A percentile compares a stretch with the other conserved stretches of the same genome.
These are phyloP conservation scores for Diospyros lotus DNA, from an alignment of 148 eudicot species.

Conservation along the genomic window DNA sequence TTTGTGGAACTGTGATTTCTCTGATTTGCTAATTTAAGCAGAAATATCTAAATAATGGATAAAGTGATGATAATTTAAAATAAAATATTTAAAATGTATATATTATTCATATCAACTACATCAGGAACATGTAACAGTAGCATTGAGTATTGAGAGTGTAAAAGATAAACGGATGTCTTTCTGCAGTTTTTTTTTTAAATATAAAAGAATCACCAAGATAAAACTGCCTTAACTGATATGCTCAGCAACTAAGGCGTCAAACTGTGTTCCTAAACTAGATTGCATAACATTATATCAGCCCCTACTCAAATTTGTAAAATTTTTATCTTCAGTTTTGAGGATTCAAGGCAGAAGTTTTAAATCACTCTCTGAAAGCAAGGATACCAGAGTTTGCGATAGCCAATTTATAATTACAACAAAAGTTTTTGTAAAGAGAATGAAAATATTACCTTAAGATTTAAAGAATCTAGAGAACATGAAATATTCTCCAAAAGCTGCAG, in stretches of 20 bases:
- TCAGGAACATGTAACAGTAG: background rate
- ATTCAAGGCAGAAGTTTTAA: background rate
- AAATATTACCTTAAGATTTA: slow-evolving; percentile 43
- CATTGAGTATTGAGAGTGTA: background rate
- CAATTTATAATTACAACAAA: background rate
- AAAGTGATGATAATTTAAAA: no score
- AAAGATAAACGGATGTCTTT: background rate
- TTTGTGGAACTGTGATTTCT: no score
- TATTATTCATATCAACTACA: no score
- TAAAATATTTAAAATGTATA: no score
- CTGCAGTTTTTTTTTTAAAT: no score
- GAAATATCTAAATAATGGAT: no score
- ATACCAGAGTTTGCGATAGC: background rate
- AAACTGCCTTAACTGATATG: background rate
- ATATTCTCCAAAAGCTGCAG: slow-evolving; percentile 73
- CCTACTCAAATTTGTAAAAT: background rate
- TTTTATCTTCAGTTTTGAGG: background rate
- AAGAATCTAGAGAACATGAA: slow-evolving; percentile 40
- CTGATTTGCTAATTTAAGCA: no score
- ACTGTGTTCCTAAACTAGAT: background rate
- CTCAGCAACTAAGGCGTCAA: background rate
- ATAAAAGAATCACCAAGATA: background rate
- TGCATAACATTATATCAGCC: background rate
- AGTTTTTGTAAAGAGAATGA: background rate
- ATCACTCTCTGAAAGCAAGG: background rate